Evolutionary conservation across 2,329 filamentous ascomycete genomes (phyloP).

Genomic region (Colletotrichum phormii): DNA sequence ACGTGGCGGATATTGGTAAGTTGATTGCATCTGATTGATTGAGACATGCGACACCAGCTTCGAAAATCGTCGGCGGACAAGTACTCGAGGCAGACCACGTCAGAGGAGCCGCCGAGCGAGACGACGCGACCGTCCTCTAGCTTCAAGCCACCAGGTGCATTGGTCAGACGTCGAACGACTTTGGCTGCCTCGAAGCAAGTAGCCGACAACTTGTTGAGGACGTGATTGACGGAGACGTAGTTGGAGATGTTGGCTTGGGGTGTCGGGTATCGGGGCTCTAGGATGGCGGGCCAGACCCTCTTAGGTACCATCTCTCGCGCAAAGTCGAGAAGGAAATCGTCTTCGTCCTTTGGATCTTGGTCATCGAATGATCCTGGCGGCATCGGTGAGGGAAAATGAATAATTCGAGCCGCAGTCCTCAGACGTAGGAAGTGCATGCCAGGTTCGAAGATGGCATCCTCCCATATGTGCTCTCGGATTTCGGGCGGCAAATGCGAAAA

Average conservation of each 20-base stretch:
- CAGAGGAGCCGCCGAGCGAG: constrained; percentile 43
- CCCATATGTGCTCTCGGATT: constrained; percentile 51
- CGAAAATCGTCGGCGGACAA: constrained; percentile 44
- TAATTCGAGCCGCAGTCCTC: not conserved
- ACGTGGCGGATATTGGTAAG: constrained; percentile 51
- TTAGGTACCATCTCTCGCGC: constrained; percentile 39
- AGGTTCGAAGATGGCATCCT: constrained; percentile 43
- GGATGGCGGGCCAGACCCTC: constrained; percentile 34
- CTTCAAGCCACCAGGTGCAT: constrained; percentile 39
- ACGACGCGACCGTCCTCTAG: constrained; percentile 44
- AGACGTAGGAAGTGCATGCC: constrained; percentile 50
- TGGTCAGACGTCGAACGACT: constrained; percentile 18
- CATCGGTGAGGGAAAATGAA: not conserved
- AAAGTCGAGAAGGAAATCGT: constrained; percentile 39
- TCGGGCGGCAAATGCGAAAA: constrained; percentile 50
- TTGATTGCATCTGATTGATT: constrained; percentile 42
- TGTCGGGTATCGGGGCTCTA: constrained; percentile 43
- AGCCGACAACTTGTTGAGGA: constrained; percentile 25
- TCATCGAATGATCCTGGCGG: not conserved
- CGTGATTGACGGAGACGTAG: constrained; percentile 43
- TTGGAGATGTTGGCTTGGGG: constrained; percentile 48
- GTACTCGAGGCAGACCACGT: constrained; percentile 51
- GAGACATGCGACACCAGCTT: constrained; percentile 42
- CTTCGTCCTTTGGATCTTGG: constrained; percentile 33
- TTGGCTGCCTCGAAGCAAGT: constrained; percentile 29